These are phyloP conservation scores for Giardia duodenalis DNA, from an alignment of 208 protist genomes.

Conservation along the genomic window DNA sequence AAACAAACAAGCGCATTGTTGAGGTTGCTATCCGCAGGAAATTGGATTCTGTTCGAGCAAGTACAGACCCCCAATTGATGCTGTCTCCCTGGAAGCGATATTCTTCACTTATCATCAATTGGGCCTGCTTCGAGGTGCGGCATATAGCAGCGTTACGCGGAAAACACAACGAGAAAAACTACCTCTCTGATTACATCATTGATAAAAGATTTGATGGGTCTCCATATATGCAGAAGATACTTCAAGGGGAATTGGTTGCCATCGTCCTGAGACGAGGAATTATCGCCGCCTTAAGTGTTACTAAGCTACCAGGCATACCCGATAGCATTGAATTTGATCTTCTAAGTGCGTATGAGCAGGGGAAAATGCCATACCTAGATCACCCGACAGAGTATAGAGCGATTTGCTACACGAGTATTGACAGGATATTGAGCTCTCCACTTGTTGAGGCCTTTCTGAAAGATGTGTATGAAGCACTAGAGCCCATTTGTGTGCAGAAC, in stretches of 20 bases:
- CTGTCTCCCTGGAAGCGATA: too few species aligned
- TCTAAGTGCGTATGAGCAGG: neutral
- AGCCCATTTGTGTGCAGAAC: neutral
- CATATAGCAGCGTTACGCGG: neutral
- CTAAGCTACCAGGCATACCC: neutral
- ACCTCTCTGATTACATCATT: neutral
- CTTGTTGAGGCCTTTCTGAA: neutral
- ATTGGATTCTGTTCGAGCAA: neutral
- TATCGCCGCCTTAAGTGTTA: neutral
- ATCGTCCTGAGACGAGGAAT: neutral
- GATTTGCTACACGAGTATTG: neutral
- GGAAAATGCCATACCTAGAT: neutral
- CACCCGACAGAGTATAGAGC: neutral
- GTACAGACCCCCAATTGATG: neutral
- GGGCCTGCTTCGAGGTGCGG: neutral
- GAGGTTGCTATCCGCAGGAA: too few species aligned
- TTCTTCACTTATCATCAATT: too few species aligned
- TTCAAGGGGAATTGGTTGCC: neutral
- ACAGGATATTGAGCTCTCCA: neutral
- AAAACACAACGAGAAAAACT: neutral
- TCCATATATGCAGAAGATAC: neutral
- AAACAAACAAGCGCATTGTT: neutral
- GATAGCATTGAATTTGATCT: neutral
- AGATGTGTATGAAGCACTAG: neutral
- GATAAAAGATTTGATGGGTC: neutral